Percentiles rank a stretch among this genome's conserved stretches.
These are phyloP conservation scores for Juncus inflexus DNA, from an alignment of 176 grass and related monocot genomes.

Conservation along the genomic window DNA sequence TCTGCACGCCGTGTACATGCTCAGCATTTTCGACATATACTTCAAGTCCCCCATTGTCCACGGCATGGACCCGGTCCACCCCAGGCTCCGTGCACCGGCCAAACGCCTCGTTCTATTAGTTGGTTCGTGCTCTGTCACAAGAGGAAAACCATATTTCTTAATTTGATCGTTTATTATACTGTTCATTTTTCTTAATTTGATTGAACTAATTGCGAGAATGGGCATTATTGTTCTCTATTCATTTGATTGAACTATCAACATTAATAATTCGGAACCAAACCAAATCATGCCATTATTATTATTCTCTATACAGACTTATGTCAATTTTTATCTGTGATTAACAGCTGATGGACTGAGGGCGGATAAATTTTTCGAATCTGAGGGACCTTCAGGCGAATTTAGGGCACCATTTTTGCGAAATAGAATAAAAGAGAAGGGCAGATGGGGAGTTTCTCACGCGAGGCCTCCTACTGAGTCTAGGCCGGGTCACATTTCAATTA, in stretches of 20 bases:
- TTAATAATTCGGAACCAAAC: too few relatives aligned
- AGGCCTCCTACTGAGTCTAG: slow-evolving; percentile 86
- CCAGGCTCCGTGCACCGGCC: slow-evolving; percentile 57
- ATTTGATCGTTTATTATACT: too few relatives aligned
- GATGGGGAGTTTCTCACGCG: slow-evolving; percentile 93
- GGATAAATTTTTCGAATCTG: slow-evolving; percentile 93
- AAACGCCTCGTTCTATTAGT: slow-evolving; percentile 86
- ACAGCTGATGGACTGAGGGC: slow-evolving; percentile 85
- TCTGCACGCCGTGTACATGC: slow-evolving; percentile 95
- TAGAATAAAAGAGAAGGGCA: slow-evolving; percentile 63
- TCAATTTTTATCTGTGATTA: slow-evolving; percentile 21
- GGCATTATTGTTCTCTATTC: too few relatives aligned
- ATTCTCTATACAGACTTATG: slow-evolving; percentile 3
- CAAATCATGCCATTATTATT: not conserved
- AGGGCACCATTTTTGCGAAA: slow-evolving; percentile 82
- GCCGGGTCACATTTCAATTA: slow-evolving; percentile 80
- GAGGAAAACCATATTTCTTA: too few relatives aligned
- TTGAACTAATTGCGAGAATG: too few relatives aligned
- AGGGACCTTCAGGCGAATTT: slow-evolving; percentile 45
- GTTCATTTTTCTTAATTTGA: too few relatives aligned
- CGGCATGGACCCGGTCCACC: slow-evolving; percentile 75
- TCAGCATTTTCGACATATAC: slow-evolving; percentile 99
- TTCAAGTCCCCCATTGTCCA: slow-evolving; percentile 96
- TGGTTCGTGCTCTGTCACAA: slow-evolving; percentile 29
- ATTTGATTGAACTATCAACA: too few relatives aligned